Evolutionary conservation across 495 filamentous ascomycete species (phyloP), one percentile per base, ranked within the genome.

Genomic region (Echria macrotheca): DNA sequence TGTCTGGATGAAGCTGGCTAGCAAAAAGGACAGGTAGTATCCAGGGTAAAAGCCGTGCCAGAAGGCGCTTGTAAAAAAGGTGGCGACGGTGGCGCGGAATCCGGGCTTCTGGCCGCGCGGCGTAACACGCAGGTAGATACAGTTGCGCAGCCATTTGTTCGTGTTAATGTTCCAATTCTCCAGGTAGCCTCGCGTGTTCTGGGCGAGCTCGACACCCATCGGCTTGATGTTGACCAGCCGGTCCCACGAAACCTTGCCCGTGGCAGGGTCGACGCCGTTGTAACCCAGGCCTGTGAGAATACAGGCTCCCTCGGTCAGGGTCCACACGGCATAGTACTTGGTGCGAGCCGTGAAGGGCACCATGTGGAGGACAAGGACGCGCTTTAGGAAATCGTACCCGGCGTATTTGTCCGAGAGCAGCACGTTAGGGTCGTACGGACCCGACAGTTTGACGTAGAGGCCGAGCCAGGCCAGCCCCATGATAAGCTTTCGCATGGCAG

Each of bases 31-130:
- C 40, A 98, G 63, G 65, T 98, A 97, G 65, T 98, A 98, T 4
- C 93, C 93, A 0, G 94, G 93, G 54, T 93, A 93, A 70, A 97
- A 96, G 14, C 93, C 93, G 65, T 98, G 93, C 93, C 93, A 98
- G 62, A 97, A 86, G 1, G 93, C 93, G 55, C 85, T 90, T 23
- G 93, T 97, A 6, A 80, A 78, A 58, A 98, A 98, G 0, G 93
- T 98, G 2, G 89, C 91, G 75, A 98, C 66, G 61, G 85, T 96
- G 25, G 93, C 94, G 41, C 91, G 77, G 72, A 98, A 98, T 2
- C 93, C 93, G 7, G 93, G 93, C 63, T 97, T 98, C 75, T 87
- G 93, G 42, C 93, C 93, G 55, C 86, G 86, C 3, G 93, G 93
- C 4, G 93, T 98, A 2, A 98, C 94, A 14, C 93, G 85, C 32